Conservation (phyloP, 2,329 filamentous ascomycete genomes). For the Scytalidium sp. region DNA sequence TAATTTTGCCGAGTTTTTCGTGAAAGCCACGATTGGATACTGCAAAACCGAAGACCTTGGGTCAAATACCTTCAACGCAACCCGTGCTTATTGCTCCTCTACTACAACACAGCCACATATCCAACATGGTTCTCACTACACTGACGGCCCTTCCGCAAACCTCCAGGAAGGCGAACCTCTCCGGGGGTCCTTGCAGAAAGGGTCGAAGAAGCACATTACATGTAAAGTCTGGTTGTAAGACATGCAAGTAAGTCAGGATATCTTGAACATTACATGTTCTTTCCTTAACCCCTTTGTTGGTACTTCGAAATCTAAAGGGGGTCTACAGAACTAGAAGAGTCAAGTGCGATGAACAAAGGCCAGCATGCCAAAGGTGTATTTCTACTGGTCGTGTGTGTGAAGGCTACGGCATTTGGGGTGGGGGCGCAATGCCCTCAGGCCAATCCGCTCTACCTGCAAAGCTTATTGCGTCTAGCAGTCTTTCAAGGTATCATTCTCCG, state of each 20-base stretch:
- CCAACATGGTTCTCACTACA: background rate
- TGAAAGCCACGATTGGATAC: no score
- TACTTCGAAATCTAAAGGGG: conserved; percentile 1
- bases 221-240: background rate
- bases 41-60: no score
- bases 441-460: conserved; percentile 33
- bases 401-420: conserved; percentile 23
- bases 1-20: no score
- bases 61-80: no score
- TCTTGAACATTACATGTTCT: no score
- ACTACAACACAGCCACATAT: no score
- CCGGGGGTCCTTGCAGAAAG: background rate
- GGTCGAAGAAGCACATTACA: background rate
- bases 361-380: conserved; percentile 33
- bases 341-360: conserved; percentile 30
- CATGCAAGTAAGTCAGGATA: background rate
- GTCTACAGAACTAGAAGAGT: conserved; percentile 24
- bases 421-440: no score
- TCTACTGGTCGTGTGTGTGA: conserved; percentile 33
- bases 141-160: background rate
- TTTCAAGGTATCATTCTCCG: background rate
- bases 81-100: no score
- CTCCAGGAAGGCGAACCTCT: background rate
- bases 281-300: conserved; percentile 2
- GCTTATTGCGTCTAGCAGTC: background rate